Evolutionary conservation across 2,329 filamentous ascomycete genomes (phyloP), one percentile per base, ranked within the genome.

Genomic region (Talaromyces sp.): DNA sequence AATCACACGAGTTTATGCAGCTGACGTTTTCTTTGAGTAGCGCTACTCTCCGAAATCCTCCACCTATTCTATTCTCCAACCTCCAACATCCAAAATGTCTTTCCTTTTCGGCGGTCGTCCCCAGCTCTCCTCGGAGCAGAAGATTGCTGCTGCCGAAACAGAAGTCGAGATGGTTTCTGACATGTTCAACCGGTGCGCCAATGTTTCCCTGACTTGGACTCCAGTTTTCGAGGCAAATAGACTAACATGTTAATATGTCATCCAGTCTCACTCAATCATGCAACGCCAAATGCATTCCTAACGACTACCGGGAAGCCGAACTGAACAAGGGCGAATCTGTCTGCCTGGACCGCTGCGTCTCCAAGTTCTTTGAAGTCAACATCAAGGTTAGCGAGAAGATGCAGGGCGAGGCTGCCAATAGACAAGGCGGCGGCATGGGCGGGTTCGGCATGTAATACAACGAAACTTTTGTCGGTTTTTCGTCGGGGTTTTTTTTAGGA

Each of bases 301-400:
- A 81, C 72, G 87, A 93, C 70, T 99, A 97, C 86, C 91, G 92
- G 75, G 94, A 99, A 81, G 87, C 85, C 76, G 93, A 99, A 70
- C 87, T 99, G 72, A 96, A 97, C 86, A 99, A 99, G 82, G 95
- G 92, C 83, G 94, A 99, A 80, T 92, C 89, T 68, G 94, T 99
- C 69, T 99, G 95, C 81, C 87, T 99, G 69, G 94, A 99, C 81
- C 91, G 94, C 72, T 99, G 95, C 80, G 90, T 95, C 61, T 85
- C 90, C 73, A 99, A 99, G 82, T 99, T 97, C 83, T 97, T 99
- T 80, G 93, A 97, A 70, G 92, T 96, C 72, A 96, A 96, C 77
- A 87, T 96, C 82, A 97, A 97, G 83, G 91, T 97, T 62, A 93
- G 90, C 71, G 92, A 97, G 80, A 91, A 95, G 80, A 92, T 97